phyloP scores from a whole-genome alignment of 169 alveolate genomes.

The Miamiensis avidus region DNA sequence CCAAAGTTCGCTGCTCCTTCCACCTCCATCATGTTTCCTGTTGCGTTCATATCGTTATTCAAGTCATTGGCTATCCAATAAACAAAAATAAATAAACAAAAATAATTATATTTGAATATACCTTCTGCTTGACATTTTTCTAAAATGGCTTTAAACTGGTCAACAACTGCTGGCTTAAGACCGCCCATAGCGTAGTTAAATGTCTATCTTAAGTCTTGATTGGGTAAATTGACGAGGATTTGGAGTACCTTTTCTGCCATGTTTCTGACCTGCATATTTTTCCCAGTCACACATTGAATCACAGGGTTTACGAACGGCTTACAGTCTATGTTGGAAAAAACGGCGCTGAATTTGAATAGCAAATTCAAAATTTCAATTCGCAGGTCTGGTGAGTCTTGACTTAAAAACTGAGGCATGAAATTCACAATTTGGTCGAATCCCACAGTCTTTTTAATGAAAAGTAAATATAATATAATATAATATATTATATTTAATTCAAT shows the following conservation, averaged over 20 bases:
- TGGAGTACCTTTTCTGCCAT: background rate
- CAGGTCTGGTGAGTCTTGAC: conserved; percentile 1
- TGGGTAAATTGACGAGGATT: too few relatives aligned
- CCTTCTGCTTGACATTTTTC: conserved; percentile 3
- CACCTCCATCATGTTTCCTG: background rate
- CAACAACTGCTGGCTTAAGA: conserved; percentile 20
- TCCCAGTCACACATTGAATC: conserved; percentile 2
- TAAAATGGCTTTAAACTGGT: background rate
- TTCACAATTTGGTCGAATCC: conserved; percentile 17
- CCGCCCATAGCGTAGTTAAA: background rate
- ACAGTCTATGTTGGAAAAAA: background rate
- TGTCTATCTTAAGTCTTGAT: background rate
- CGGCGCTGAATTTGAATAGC: background rate
- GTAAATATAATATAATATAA: too few relatives aligned
- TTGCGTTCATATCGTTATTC: background rate
- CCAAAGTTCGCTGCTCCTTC: background rate
- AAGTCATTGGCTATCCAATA: background rate
- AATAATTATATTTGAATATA: too few relatives aligned
- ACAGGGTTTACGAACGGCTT: conserved; percentile 5
- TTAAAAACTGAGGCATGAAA: conserved; percentile 3
- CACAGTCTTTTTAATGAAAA: too few relatives aligned
- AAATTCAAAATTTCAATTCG: conserved; percentile 4
- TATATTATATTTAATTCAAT: too few relatives aligned
- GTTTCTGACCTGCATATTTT: conserved; percentile 7
- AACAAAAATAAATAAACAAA: too few relatives aligned